Conservation (phyloP, 2,329 filamentous ascomycete genomes). For the Pseudomassariella vexata region DNA sequence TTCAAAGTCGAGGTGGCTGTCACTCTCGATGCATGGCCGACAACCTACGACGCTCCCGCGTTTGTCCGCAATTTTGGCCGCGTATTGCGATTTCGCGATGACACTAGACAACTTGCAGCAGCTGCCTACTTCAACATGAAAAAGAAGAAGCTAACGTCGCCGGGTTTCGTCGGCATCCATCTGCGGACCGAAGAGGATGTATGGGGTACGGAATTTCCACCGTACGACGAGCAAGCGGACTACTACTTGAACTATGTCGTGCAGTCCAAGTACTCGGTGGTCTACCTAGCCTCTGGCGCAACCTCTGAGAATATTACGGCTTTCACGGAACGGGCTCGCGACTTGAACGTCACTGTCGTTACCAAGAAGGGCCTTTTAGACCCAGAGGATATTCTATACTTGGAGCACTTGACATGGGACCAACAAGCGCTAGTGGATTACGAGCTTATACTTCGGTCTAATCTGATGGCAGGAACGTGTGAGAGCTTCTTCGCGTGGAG, state of each 20-base stretch:
- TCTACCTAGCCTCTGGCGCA: slow-evolving; percentile 39
- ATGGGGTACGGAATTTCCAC: slow-evolving; percentile 15
- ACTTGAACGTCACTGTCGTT: slow-evolving; percentile 31
- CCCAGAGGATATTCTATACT: slow-evolving; percentile 22
- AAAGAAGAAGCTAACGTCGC: slow-evolving; percentile 18
- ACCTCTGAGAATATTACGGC: slow-evolving; percentile 24
- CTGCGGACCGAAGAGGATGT: slow-evolving; percentile 29
- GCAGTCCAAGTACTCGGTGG: slow-evolving; percentile 20
- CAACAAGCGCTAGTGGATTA: slow-evolving; percentile 46
- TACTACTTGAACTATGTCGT: slow-evolving; percentile 24
- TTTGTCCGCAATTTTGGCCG: slow-evolving; percentile 31
- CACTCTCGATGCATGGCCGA: slow-evolving; percentile 25
- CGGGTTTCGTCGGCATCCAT: slow-evolving; percentile 27
- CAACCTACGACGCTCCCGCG: slow-evolving; percentile 18
- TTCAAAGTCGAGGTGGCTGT: slow-evolving; percentile 25
- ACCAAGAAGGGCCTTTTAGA: slow-evolving; percentile 37
- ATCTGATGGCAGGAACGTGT: slow-evolving; percentile 35
- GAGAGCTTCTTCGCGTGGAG: slow-evolving; percentile 42
- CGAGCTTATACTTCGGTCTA: slow-evolving; percentile 38
- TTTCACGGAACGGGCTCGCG: slow-evolving; percentile 29
- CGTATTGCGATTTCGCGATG: slow-evolving; percentile 28
- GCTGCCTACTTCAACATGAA: slow-evolving; percentile 27
- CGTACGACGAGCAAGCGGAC: slow-evolving; percentile 25
- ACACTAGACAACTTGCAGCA: slow-evolving; percentile 27
- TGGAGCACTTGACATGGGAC: slow-evolving; percentile 37